These are phyloP conservation scores for Oenanthe javanica DNA, from an alignment of 140 eudicot species.

Conservation along the genomic window DNA sequence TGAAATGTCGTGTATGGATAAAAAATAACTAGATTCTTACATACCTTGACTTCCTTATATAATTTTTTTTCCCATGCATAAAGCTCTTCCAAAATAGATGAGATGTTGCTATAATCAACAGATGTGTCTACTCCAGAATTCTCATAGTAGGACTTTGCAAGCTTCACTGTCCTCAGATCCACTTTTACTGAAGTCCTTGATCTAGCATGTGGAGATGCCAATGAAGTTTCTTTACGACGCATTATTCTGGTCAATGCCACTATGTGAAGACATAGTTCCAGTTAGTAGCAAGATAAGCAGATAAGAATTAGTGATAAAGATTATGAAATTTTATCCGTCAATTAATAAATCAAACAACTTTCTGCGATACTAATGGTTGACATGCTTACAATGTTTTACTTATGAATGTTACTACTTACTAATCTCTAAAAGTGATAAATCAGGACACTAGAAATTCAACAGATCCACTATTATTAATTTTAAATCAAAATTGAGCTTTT, in stretches of 20 bases:
- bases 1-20: background rate
- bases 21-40: background rate
- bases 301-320: background rate
- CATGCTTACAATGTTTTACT: background rate
- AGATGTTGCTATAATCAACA: conserved; percentile 41
- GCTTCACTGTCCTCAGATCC: conserved; percentile 36
- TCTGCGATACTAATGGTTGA: background rate
- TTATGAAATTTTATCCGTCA: background rate
- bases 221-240: conserved; percentile 39
- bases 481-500: background rate
- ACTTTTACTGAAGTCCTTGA: conserved; percentile 37
- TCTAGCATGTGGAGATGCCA: conserved; percentile 33
- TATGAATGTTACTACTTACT: background rate
- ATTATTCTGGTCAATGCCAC: conserved; percentile 55
- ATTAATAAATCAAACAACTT: background rate
- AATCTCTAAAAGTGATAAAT: background rate
- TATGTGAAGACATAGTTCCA: conserved; percentile 22
- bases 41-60: conserved; percentile 91
- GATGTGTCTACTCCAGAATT: conserved; percentile 36
- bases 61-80: conserved; percentile 93
- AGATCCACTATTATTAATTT: background rate
- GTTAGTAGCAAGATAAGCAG: conserved; percentile 2
- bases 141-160: conserved; percentile 57
- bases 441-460: background rate
- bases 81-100: conserved; percentile 75